Conservation (phyloP, 2,329 filamentous ascomycete species). For the Colletotrichum sp. region DNA sequence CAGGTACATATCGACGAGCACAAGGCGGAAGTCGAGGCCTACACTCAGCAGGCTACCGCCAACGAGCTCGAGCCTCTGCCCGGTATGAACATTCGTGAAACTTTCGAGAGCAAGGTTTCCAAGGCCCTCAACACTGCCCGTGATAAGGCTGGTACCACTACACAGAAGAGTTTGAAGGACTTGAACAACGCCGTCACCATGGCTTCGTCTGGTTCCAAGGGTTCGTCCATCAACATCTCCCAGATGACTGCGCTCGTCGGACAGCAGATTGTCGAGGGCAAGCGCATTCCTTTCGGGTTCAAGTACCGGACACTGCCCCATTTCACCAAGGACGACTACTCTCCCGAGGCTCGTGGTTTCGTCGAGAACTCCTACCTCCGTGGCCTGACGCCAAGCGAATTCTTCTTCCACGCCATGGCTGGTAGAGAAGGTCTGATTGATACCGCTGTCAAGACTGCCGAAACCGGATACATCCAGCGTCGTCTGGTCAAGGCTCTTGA, state of each 20-base stretch:
- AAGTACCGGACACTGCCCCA: constrained; percentile 97
- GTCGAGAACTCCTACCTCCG: constrained; percentile 98
- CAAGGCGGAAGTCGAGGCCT: constrained; percentile 78
- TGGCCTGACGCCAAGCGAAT: constrained; percentile 92
- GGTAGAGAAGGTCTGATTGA: constrained; percentile 99
- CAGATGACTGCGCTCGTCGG: constrained; percentile 99
- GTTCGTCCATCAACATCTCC: constrained; percentile 98
- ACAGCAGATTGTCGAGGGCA: constrained; percentile 97
- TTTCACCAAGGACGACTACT: constrained; percentile 99
- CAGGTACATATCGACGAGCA: constrained; percentile 80
- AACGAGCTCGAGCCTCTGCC: constrained; percentile 91
- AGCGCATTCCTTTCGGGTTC: constrained; percentile 98
- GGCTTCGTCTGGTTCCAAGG: constrained; percentile 96
- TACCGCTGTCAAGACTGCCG: constrained; percentile 98
- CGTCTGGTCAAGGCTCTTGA: constrained; percentile 97
- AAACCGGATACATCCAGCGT: constrained; percentile 98
- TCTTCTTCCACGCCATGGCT: constrained; percentile 99
- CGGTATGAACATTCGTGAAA: constrained; percentile 98
- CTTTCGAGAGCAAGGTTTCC: constrained; percentile 96
- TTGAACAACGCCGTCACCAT: constrained; percentile 97
- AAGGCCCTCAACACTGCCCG: constrained; percentile 93
- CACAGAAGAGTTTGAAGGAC: constrained; percentile 91
- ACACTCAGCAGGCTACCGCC: constrained; percentile 80
- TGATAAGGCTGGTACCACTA: constrained; percentile 93
- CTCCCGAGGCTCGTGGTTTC: constrained; percentile 93